Base-by-base conservation (phyloP, 306 rosid species). In the Castanea crenata region DNA sequence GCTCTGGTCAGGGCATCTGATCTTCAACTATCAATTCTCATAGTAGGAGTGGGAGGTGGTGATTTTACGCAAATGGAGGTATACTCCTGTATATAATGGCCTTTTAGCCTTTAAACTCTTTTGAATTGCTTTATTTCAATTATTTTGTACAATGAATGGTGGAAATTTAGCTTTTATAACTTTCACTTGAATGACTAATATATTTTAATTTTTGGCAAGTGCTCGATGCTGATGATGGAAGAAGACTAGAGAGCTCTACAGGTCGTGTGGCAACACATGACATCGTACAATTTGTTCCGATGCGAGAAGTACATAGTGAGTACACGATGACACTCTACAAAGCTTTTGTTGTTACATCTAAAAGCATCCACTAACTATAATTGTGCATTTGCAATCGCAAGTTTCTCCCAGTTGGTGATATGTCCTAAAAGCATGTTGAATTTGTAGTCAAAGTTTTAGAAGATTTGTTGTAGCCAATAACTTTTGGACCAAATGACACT, bases 1-100 rank as follows among this genome's bases (percentile, higher is more conserved):
- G 89, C 97, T 78, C 19, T 92, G 67, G 98, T 95, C 52, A 90
- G 76, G 63, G 96, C 97, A 77, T 95, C 94, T 75, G 97, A 95
- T 74, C 94, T 95, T 76, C 99, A 97, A 18, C 38, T 95, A 18
- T 92, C 97, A 3, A 20, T 95, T 82, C 99, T 95, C 14, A 82
- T 92, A 35, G 97, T 95, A 61, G 98, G 99, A 69, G 94, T 95
- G 64, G 99, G 98, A 46, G 70, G 32, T 20, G 96, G 96, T 31
- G 90, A 92, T 81, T 95, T 93, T 85, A 79, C 71, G 5, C 86
- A 86, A 82, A 95, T 93, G 98, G 92, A 95, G 97, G 99, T 92
- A 20, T 58, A 67, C 52, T 71, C 19, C 41, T 5, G 49, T 69
- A 4, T 51, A 21, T 81, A 32, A 32, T 4, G 3, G 7, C 70